These are phyloP conservation scores for Pulchroboletus neoregius DNA, from an alignment of 1,284 basidiomycete species.

Conservation along the genomic window DNA sequence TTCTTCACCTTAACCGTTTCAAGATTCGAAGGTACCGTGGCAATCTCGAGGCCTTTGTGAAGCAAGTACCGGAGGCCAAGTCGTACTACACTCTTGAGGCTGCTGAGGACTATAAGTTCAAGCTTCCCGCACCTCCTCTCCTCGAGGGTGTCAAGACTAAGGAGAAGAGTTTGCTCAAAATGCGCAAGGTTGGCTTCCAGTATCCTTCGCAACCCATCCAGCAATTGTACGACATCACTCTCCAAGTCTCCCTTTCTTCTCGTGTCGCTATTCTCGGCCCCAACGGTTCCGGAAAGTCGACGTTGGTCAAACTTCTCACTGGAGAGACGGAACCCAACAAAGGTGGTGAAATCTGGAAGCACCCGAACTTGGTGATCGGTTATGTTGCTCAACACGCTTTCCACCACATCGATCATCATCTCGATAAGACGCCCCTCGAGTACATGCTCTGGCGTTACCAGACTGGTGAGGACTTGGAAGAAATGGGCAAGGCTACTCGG, in stretches of 20 bases:
- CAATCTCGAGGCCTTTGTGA: constrained; percentile 95
- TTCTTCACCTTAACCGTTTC: constrained; percentile 99
- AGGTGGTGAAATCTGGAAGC: constrained; percentile 97
- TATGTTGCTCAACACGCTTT: constrained; percentile 99
- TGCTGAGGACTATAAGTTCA: constrained; percentile 94
- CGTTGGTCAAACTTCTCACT: constrained; percentile 97
- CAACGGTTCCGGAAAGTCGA: constrained; percentile 98
- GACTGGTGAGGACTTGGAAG: constrained; percentile 97
- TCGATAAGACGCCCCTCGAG: constrained; percentile 97
- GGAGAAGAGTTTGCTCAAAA: constrained; percentile 96
- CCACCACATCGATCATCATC: constrained; percentile 98
- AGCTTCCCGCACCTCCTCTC: constrained; percentile 92
- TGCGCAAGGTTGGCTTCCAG: constrained; percentile 97
- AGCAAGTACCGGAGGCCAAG: constrained; percentile 94
- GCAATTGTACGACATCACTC: constrained; percentile 91
- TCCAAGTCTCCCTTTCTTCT: constrained; percentile 95
- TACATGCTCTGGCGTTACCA: constrained; percentile 99
- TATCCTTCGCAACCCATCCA: constrained; percentile 84
- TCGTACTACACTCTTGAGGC: constrained; percentile 96
- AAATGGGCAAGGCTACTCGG: constrained; percentile 89
- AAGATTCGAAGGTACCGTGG: constrained; percentile 97
- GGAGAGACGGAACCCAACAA: constrained; percentile 97
- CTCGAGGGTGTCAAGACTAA: constrained; percentile 99
- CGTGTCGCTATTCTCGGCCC: constrained; percentile 96
- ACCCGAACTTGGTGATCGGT: constrained; percentile 98